These are phyloP conservation scores for Ganoderma sinense DNA, from an alignment of 1,284 basidiomycete genomes.

Conservation along the genomic window DNA sequence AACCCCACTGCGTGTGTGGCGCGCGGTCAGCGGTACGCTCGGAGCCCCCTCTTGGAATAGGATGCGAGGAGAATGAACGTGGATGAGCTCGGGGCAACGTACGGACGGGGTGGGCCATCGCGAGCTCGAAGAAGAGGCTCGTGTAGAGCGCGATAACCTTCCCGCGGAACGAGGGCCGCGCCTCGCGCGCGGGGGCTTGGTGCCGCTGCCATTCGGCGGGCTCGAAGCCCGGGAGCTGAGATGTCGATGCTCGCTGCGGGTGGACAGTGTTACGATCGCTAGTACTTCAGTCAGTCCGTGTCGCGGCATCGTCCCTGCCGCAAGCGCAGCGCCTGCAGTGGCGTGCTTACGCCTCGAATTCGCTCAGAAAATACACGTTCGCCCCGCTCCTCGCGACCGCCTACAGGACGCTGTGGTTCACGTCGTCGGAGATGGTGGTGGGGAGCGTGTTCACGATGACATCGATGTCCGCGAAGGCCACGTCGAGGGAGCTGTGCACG, in stretches of 20 bases:
- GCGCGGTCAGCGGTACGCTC: no score
- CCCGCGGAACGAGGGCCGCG: constrained; percentile 29
- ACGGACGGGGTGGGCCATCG: background rate
- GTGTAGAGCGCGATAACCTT: constrained; percentile 38
- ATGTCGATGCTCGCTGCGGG: constrained; percentile 35
- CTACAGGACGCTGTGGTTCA: constrained; percentile 30
- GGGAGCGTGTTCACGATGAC: constrained; percentile 37
- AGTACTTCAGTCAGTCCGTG: no score
- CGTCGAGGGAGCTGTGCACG: constrained; percentile 13
- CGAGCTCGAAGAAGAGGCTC: constrained; percentile 36
- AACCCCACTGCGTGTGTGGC: constrained; percentile 32
- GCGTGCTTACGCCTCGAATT: constrained; percentile 39
- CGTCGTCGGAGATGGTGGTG: constrained; percentile 11
- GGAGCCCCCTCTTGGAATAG: no score
- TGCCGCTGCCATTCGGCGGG: constrained; percentile 36
- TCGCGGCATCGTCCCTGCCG: no score
- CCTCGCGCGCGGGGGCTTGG: constrained; percentile 29
- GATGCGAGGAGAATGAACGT: no score
- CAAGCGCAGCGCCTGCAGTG: no score
- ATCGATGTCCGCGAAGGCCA: constrained; percentile 36
- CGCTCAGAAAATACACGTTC: constrained; percentile 41
- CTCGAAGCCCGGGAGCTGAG: constrained; percentile 39
- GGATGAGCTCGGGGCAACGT: no score
- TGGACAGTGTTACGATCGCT: background rate
- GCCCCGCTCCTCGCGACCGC: constrained; percentile 32